Evolutionary conservation across 805 yeast species (phyloP), one percentile per base, ranked within the genome.

Genomic region (Schizosaccharomyces lindneri): DNA sequence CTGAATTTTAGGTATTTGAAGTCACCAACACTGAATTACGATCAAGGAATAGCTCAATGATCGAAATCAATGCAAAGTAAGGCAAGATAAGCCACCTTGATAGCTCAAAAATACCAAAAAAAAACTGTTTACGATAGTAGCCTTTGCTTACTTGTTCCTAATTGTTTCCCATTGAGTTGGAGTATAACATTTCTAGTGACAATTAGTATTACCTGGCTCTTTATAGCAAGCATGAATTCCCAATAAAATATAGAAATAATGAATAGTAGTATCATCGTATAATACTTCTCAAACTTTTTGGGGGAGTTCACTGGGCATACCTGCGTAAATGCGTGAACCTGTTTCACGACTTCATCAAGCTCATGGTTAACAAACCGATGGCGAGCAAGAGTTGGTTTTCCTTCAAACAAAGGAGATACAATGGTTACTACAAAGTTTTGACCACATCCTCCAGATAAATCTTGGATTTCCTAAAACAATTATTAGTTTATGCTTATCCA

Each of bases 371-470:
- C 95, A 66, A 88, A 68, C 65, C 97, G 76, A 67, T 90, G 95
- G 68, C 99, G 79, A 75, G 82, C 79, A 60, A 93, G 75, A 70
- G 85, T 85, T 73, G 87, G 87, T 73, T 87, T 87, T 29, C 93
- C 93, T 63, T 76, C 71, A 71, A 94, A 93, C 27, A 75, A 68
- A 57, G 80, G 82, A 72, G 76, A 74, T 9, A 93, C 95, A 32
- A 94, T 89, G 5, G 86, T 79, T 43, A 88, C 95, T 48, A 94
- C 95, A 72, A 89, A 90, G 2, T 97, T 95, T 71, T 90, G 96
- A 4, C 99, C 99, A 73, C 99, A 93, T 1, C 99, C 99, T 17
- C 95, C 95, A 11, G 61, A 59, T 17, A 59, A 21, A 43, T 59
- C 61, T 21, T 62, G 24, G 41, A 36, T 43, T 15, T 61, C 62